Conservation (phyloP, 2,329 filamentous ascomycete species). For the Huntiella decipiens region DNA sequence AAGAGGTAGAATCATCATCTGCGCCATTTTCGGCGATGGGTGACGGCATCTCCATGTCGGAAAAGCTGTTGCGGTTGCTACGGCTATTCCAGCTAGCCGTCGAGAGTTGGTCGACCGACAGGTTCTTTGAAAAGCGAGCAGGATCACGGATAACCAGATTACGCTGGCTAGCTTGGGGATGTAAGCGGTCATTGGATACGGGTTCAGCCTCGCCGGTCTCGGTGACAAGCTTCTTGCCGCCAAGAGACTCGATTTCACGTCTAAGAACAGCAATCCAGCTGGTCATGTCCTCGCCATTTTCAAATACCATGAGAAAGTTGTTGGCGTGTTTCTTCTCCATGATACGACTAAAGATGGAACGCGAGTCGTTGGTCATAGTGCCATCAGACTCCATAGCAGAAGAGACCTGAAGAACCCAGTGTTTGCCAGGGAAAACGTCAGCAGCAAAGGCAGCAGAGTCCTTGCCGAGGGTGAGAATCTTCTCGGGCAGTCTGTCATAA, state of each 20-base stretch:
- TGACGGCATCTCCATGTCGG: conserved; percentile 5
- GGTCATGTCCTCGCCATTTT: conserved; percentile 56
- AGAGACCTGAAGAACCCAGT: conserved; percentile 63
- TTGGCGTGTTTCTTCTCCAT: conserved; percentile 36
- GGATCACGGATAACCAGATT: conserved; percentile 29
- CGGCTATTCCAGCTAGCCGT: conserved; percentile 10
- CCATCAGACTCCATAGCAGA: conserved; percentile 18
- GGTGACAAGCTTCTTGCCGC: conserved; percentile 43
- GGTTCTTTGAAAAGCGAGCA: conserved; percentile 19
- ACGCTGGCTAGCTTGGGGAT: conserved; percentile 25
- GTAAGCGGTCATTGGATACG: conserved; percentile 20
- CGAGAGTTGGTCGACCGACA: conserved; percentile 4
- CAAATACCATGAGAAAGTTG: conserved; percentile 54
- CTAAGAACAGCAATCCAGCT: conserved; percentile 52
- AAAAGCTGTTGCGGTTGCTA: conserved; percentile 16
- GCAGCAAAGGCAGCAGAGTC: conserved; percentile 64
- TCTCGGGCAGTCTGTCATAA: conserved; percentile 56
- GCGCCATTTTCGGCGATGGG: conserved; percentile 1
- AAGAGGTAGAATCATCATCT: conserved; percentile 24
- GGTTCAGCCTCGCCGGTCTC: conserved; percentile 36
- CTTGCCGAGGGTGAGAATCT: conserved; percentile 49
- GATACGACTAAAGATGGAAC: conserved; percentile 42
- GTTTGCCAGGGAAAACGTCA: conserved; percentile 59
- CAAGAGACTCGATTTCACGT: conserved; percentile 49
- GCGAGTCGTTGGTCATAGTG: conserved; percentile 13